These are phyloP conservation scores for Aureococcus anophagefferens DNA, from an alignment of 108 stramenopile genomes.

Conservation along the genomic window DNA sequence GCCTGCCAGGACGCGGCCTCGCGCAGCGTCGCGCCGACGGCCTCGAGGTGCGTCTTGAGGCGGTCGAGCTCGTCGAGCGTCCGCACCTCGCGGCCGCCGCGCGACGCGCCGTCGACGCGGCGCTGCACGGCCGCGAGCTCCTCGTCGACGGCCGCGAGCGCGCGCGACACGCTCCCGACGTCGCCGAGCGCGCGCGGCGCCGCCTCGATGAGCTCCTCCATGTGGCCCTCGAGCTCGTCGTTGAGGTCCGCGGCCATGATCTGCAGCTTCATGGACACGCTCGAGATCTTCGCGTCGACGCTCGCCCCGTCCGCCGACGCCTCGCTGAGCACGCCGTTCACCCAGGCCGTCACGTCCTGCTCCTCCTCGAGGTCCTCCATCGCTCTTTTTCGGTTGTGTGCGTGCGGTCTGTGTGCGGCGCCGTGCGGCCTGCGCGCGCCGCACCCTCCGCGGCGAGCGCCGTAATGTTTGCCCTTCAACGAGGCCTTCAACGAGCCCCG, in stretches of 20 bases:
- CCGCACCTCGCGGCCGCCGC: neutral
- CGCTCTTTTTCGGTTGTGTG: too few relatives aligned
- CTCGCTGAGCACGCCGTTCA: too few relatives aligned
- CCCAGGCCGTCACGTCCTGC: too few relatives aligned
- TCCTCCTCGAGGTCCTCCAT: too few relatives aligned
- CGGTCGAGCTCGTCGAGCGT: neutral
- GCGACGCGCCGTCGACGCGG: neutral
- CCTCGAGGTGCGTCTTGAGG: neutral
- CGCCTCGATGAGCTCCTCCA: neutral
- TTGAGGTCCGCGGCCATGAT: neutral
- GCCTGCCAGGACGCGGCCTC: neutral
- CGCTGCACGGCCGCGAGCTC: neutral
- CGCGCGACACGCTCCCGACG: neutral
- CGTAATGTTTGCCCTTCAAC: too few relatives aligned
- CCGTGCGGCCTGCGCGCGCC: too few relatives aligned
- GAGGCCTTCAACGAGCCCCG: too few relatives aligned
- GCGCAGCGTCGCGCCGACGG: neutral
- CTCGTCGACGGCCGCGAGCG: neutral
- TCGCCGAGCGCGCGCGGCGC: constrained; percentile 1
- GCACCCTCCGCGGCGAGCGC: too few relatives aligned
- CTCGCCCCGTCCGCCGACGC: too few relatives aligned
- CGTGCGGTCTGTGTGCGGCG: too few relatives aligned
- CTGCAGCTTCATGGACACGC: neutral
- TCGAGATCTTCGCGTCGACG: neutral
- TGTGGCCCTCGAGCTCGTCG: neutral